phyloP scores from a whole-genome alignment of 495 filamentous ascomycete genomes.

The Aspergillus affinis region DNA sequence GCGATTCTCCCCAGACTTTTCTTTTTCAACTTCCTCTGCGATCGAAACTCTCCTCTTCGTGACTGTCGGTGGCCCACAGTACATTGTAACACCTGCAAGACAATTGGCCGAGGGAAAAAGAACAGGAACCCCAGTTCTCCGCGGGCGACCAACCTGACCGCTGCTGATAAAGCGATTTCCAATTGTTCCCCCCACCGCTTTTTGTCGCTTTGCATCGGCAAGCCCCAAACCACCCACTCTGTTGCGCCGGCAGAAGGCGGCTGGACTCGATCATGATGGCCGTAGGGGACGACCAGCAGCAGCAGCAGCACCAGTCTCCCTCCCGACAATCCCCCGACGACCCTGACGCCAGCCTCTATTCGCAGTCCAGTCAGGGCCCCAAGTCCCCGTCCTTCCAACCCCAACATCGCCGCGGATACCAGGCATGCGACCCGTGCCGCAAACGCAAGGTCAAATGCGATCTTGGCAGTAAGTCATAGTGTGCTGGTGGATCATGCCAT shows the following conservation, averaged over 20 bases:
- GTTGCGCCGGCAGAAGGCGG: constrained; percentile 21
- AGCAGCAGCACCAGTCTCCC: not conserved
- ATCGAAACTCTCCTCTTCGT: not conserved
- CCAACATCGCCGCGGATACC: constrained; percentile 74
- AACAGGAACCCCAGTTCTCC: constrained; percentile 2
- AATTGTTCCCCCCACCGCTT: constrained; percentile 33
- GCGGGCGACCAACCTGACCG: constrained; percentile 15
- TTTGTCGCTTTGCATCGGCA: constrained; percentile 50
- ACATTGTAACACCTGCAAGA: not conserved
- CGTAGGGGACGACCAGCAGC: constrained; percentile 2
- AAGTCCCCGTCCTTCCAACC: constrained; percentile 35
- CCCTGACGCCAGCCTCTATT: constrained; percentile 19
- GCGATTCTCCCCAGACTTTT: not conserved
- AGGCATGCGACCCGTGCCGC: constrained; percentile 88
- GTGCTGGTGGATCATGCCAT: constrained; percentile 6
- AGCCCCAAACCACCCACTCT: constrained; percentile 21
- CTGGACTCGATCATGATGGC: constrained; percentile 21
- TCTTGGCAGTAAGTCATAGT: constrained; percentile 60
- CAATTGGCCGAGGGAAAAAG: not conserved
- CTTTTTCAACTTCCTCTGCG: not conserved
- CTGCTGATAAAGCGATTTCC: constrained; percentile 22
- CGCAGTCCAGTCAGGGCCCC: constrained; percentile 16
- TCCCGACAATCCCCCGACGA: not conserved
- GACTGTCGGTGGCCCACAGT: not conserved
- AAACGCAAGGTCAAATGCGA: constrained; percentile 93